phyloP scores from a whole-genome alignment of 2,329 filamentous ascomycete genomes.

The Trichoderma harzianum region DNA sequence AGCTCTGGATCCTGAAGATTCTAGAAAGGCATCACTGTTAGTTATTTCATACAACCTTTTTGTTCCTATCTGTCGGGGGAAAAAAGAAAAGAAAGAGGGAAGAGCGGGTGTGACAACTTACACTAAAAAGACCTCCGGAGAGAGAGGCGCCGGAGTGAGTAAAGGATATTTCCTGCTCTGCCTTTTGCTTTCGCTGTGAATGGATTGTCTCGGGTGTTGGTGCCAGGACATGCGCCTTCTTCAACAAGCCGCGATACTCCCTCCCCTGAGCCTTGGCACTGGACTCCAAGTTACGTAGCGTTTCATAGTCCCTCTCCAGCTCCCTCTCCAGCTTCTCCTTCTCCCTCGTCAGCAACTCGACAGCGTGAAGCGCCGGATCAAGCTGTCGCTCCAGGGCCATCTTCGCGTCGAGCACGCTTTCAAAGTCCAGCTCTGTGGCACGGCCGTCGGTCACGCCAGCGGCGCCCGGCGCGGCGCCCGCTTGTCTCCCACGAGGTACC shows the following conservation, averaged over 20 bases:
- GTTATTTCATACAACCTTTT: neutral
- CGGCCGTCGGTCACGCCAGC: constrained; percentile 40
- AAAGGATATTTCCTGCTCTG: constrained; percentile 12
- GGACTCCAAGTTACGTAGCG: constrained; percentile 48
- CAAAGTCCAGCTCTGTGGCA: constrained; percentile 62
- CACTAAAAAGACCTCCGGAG: constrained; percentile 20
- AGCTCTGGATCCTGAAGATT: constrained; percentile 39
- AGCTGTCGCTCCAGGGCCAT: constrained; percentile 55
- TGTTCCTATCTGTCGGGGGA: neutral
- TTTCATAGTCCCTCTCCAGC: constrained; percentile 54
- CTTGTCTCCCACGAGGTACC: constrained; percentile 20
- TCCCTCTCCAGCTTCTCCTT: constrained; percentile 53
- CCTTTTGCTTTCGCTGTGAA: constrained; percentile 8
- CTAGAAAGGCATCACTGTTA: constrained; percentile 25
- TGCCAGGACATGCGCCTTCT: constrained; percentile 50
- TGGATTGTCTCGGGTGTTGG: constrained; percentile 32
- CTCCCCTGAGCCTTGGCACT: constrained; percentile 55
- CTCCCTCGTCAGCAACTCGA: constrained; percentile 58
- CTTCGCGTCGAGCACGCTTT: constrained; percentile 60
- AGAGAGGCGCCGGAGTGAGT: neutral
- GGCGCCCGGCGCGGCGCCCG: constrained; percentile 9
- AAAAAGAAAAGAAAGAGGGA: neutral
- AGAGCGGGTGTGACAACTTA: neutral
- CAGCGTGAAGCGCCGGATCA: constrained; percentile 59
- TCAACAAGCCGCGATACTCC: constrained; percentile 47